A percentile compares a stretch with the other conserved stretches of the same genome.
phyloP scores from a whole-genome alignment of 306 rosid species.

The Begonia fuchsioides region DNA sequence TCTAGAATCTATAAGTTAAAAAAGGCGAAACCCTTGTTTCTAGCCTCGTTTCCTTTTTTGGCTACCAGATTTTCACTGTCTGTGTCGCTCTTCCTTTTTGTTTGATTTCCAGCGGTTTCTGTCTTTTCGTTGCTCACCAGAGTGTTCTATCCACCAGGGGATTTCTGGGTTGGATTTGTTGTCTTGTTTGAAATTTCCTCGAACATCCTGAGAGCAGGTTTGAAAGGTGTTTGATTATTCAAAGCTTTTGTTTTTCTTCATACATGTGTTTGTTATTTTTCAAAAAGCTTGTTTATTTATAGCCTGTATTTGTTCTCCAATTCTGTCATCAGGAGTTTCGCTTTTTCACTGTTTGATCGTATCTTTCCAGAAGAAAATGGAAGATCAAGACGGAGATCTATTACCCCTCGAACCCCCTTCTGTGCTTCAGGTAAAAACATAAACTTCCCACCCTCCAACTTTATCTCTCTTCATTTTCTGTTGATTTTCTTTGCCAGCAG shows the following conservation, averaged over 20 bases:
- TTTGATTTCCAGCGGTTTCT: too few relatives aligned
- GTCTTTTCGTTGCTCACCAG: too few relatives aligned
- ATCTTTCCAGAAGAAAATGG: constrained; percentile 23
- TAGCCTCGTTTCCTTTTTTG: background rate
- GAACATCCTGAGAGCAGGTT: background rate
- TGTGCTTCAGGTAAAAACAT: constrained; percentile 38
- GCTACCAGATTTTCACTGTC: background rate
- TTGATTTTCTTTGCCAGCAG: constrained; percentile 12
- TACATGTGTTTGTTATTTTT: background rate
- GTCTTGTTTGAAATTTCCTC: background rate
- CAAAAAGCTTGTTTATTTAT: background rate
- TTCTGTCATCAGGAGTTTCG: constrained; percentile 3
- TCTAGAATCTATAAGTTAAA: too few relatives aligned
- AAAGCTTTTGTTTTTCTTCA: too few relatives aligned
- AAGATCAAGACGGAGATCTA: constrained; percentile 33
- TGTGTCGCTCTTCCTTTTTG: too few relatives aligned
- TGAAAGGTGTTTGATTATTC: too few relatives aligned
- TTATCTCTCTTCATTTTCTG: background rate
- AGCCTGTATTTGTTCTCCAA: background rate
- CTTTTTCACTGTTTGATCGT: constrained; percentile 35
- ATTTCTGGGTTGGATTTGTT: background rate
- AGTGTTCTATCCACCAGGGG: too few relatives aligned
- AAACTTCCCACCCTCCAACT: background rate
- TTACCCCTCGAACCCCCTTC: constrained; percentile 41
- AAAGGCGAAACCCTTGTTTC: background rate